Base-by-base conservation (phyloP, 2,329 filamentous ascomycete species). In the Claviceps monticola region DNA sequence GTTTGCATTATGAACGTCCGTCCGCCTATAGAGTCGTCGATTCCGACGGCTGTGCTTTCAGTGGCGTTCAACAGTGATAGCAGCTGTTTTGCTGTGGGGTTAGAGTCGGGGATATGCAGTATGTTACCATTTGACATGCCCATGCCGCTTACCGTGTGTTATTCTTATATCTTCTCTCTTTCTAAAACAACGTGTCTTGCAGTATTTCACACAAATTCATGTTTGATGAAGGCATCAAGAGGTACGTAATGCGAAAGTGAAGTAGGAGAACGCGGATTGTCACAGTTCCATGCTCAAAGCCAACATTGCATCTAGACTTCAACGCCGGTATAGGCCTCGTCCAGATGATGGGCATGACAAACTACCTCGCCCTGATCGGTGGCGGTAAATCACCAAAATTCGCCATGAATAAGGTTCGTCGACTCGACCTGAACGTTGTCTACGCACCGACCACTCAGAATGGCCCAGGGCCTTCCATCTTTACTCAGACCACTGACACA, bases 331-430 rank as follows among this genome's bases (percentile, higher is more conserved):
- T 95, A 56, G 87, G 85, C 42, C 74, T 88, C 42, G 86, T 84
- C 26, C 84, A 89, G 66, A 93, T 95, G 86, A 82, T 95, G 65
- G 86, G 86, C 45, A 85, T 82, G 58, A 83, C 87, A 50, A 90
- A 91, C 69, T 95, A 90, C 65, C 75, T 96, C 38, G 91, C 88
- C 29, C 76, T 97, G 9, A 88, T 96, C 51, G 90, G 90, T 56
- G 91, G 91, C 59, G 89, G 93, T 48, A 85, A 79, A 60, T 81
- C 83, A 54, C 88, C 90, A 50, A 91, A 91, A 62, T 93, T 88
- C 60, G 83, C 88, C 14, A 84, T 85, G 63, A 94, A 90, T 68
- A 95, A 94, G 74, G 87, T 83, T 60, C 45, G 49, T 21, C 48
- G 9, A 37, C 16, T 50, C 13, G 4, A 14, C 34, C 29, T 34